Conservation (phyloP, 352 stramenopile species). For the Globisporangium parvum region DNA sequence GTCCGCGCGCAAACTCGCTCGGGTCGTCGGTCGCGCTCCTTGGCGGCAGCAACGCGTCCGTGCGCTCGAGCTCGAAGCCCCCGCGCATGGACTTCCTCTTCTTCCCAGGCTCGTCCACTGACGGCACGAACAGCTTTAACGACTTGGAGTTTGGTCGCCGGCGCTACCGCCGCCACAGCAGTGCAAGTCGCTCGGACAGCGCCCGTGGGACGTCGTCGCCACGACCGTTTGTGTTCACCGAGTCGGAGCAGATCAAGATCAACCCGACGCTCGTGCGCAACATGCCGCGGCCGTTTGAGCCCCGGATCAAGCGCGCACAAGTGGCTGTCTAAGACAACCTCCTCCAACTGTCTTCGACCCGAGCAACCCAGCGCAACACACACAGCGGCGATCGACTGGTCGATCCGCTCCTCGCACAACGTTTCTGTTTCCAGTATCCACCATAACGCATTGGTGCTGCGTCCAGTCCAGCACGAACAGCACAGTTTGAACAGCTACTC, state of each 20-base stretch:
- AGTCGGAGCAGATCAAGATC: constrained; percentile 16
- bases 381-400: too few species aligned
- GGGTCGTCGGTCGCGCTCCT: neutral
- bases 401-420: too few species aligned
- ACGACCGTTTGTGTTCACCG: too few species aligned
- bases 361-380: too few species aligned
- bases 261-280: constrained; percentile 38
- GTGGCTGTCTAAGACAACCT: constrained; percentile 8
- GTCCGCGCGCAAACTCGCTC: constrained; percentile 3
- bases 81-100: constrained; percentile 53
- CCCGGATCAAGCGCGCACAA: constrained; percentile 17
- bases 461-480: too few species aligned
- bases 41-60: neutral
- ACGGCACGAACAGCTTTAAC: constrained; percentile 20
- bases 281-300: constrained; percentile 34
- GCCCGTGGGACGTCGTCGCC: neutral
- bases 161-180: constrained; percentile 11
- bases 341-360: too few species aligned
- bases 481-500: too few species aligned
- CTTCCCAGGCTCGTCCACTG: constrained; percentile 38
- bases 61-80: constrained; percentile 3
- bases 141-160: constrained; percentile 25
- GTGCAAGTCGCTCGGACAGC: neutral
- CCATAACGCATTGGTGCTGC: too few species aligned
- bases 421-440: too few species aligned